These are phyloP conservation scores for Tetracladium marchalianum DNA, from an alignment of 495 filamentous ascomycete genomes.

Conservation along the genomic window DNA sequence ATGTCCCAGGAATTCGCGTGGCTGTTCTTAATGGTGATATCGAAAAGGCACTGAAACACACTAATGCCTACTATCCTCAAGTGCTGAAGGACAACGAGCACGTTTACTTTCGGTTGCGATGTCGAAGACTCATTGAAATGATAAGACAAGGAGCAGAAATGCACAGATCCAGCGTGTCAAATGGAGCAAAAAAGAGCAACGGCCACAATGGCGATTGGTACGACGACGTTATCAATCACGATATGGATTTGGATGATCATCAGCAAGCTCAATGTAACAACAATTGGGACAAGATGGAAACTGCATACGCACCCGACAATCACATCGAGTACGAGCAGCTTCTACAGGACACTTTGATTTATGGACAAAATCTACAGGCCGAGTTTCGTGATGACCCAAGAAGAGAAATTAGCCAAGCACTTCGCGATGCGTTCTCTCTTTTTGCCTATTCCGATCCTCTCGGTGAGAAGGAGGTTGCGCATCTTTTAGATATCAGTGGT, in stretches of 20 bases:
- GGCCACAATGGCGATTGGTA: slow-evolving; percentile 20
- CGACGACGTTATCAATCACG: slow-evolving; percentile 51
- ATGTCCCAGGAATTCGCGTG: slow-evolving; percentile 60
- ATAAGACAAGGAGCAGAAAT: slow-evolving; percentile 72
- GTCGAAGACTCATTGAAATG: slow-evolving; percentile 94
- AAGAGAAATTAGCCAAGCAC: slow-evolving; percentile 56
- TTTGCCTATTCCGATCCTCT: slow-evolving; percentile 79
- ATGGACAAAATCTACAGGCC: slow-evolving; percentile 66
- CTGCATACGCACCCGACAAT: slow-evolving; percentile 31
- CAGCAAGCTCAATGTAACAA: slow-evolving; percentile 29
- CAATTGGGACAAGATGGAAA: slow-evolving; percentile 38
- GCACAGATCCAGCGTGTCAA: slow-evolving; percentile 23
- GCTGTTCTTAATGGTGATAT: slow-evolving; percentile 91
- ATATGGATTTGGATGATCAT: slow-evolving; percentile 74
- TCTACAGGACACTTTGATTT: slow-evolving; percentile 60
- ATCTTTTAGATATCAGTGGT: slow-evolving; percentile 65
- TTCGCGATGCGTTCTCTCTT: slow-evolving; percentile 81
- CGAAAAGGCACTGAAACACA: slow-evolving; percentile 77
- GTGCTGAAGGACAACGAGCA: slow-evolving; percentile 80
- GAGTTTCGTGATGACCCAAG: slow-evolving; percentile 67
- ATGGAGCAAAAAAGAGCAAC: slow-evolving; percentile 20
- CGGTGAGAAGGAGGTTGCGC: slow-evolving; percentile 63
- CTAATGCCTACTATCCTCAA: slow-evolving; percentile 63
- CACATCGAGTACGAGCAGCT: slow-evolving; percentile 42
- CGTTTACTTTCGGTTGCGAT: slow-evolving; percentile 83